Percentiles rank a stretch among this genome's conserved stretches.
These are phyloP conservation scores for Coccomyxa subellipsoidea DNA, from an alignment of 163 green algal genomes.

Conservation along the genomic window DNA sequence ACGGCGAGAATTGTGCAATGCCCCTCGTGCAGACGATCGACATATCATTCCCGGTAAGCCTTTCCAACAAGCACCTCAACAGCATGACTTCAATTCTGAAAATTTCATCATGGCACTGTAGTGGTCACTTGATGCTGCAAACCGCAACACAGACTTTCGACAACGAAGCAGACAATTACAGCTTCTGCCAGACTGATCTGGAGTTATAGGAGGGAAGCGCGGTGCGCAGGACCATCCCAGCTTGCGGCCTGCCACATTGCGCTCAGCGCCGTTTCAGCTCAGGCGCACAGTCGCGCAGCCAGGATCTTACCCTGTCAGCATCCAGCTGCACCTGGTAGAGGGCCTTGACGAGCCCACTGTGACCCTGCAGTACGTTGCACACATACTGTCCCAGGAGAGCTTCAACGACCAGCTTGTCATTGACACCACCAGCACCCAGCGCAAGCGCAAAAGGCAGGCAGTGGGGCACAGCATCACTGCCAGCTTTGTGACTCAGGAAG, in stretches of 20 bases:
- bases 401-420: background rate
- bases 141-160: too few species aligned
- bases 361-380: background rate
- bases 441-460: background rate
- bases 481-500: background rate
- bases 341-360: background rate
- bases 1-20: conserved; percentile 51
- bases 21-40: conserved; percentile 53
- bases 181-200: too few species aligned
- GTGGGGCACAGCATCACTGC: background rate
- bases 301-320: background rate
- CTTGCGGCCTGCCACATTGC: background rate
- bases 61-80: background rate
- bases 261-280: background rate
- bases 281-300: background rate
- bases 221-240: background rate
- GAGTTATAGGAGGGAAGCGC: too few species aligned
- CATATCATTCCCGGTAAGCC: conserved; percentile 17
- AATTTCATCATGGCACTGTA: too few species aligned
- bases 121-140: too few species aligned
- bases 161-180: too few species aligned
- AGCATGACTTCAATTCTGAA: too few species aligned
- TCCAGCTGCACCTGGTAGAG: background rate
- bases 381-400: background rate
- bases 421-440: background rate